Evolutionary conservation across 2,329 filamentous ascomycete genomes (phyloP).

Genomic region (Aciculosporium take): DNA sequence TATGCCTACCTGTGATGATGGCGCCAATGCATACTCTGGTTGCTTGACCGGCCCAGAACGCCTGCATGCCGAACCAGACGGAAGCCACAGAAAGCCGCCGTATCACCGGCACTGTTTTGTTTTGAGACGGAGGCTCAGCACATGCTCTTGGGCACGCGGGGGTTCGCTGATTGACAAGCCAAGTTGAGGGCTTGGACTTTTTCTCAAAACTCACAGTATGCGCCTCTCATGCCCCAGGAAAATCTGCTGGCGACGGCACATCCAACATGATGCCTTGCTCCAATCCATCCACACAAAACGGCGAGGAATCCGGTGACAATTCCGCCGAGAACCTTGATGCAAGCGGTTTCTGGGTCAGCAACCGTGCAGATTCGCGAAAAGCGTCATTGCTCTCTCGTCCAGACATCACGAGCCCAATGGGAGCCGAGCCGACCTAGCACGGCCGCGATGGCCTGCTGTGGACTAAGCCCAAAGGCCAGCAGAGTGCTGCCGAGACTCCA

Average conservation of each 20-base stretch:
- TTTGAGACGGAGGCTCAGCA: background rate
- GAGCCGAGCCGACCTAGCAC: conserved; percentile 7
- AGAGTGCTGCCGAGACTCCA: conserved; percentile 14
- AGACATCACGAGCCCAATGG: too few relatives aligned
- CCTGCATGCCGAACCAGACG: conserved; percentile 17
- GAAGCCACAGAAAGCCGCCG: conserved; percentile 13
- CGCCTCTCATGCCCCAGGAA: conserved; percentile 33
- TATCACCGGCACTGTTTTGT: conserved; percentile 12
- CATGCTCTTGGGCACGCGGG: too few relatives aligned
- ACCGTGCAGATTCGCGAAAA: background rate
- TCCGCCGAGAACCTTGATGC: conserved; percentile 9
- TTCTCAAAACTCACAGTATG: conserved; percentile 20
- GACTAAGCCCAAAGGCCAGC: conserved; percentile 14
- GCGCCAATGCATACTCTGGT: conserved; percentile 15
- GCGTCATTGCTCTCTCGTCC: background rate
- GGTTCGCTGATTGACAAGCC: too few relatives aligned
- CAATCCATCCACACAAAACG: conserved; percentile 12
- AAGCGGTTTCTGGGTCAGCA: background rate
- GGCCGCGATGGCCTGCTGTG: conserved; percentile 14
- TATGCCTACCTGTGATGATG: conserved; percentile 12
- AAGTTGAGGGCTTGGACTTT: too few relatives aligned
- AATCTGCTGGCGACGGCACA: conserved; percentile 21
- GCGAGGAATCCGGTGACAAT: conserved; percentile 11
- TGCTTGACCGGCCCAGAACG: conserved; percentile 16
- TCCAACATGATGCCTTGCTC: conserved; percentile 13